A percentile compares a stretch with the other conserved stretches of the same genome.
These are phyloP conservation scores for Vitis amurensis DNA, from an alignment of 164 flowering plant species.

Conservation along the genomic window DNA sequence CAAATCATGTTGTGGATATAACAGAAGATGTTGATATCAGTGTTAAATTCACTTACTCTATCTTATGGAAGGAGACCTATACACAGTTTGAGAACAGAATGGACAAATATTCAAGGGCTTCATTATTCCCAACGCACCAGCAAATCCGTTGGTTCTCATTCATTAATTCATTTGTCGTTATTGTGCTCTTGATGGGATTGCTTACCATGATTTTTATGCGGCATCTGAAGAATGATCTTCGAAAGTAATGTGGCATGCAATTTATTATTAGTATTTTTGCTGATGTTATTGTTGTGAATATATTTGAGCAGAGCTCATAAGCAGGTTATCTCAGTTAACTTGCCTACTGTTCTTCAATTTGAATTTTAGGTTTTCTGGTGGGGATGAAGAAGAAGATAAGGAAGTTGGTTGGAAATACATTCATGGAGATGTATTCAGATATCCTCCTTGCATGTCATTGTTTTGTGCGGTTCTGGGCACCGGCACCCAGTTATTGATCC, in stretches of 20 bases:
- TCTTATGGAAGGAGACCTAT: constrained; percentile 58
- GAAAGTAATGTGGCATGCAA: constrained; percentile 29
- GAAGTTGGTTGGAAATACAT: constrained; percentile 74
- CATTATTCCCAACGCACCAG: constrained; percentile 38
- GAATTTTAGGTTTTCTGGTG: constrained; percentile 46
- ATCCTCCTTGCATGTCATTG: constrained; percentile 49
- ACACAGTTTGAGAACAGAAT: constrained; percentile 48
- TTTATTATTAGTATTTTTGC: no score
- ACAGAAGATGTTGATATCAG: constrained; percentile 50
- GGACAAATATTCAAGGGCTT: constrained; percentile 55
- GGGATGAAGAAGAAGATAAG: constrained; percentile 68
- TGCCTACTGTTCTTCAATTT: not conserved
- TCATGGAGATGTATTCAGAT: constrained; percentile 71
- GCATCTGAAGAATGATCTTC: constrained; percentile 66
- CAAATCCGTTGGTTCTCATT: constrained; percentile 76
- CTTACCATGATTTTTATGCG: constrained; percentile 47
- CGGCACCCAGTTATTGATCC: constrained; percentile 64
- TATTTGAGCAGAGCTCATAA: no score
- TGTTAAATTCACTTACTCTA: constrained; percentile 69
- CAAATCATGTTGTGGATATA: constrained; percentile 61
- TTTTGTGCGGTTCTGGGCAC: constrained; percentile 70
- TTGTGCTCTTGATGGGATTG: constrained; percentile 60
- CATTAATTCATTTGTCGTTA: constrained; percentile 48
- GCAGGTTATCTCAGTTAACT: no score
- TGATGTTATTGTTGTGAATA: no score